Conservation (phyloP, 2,329 filamentous ascomycete species). For the Colletotrichum phormii region DNA sequence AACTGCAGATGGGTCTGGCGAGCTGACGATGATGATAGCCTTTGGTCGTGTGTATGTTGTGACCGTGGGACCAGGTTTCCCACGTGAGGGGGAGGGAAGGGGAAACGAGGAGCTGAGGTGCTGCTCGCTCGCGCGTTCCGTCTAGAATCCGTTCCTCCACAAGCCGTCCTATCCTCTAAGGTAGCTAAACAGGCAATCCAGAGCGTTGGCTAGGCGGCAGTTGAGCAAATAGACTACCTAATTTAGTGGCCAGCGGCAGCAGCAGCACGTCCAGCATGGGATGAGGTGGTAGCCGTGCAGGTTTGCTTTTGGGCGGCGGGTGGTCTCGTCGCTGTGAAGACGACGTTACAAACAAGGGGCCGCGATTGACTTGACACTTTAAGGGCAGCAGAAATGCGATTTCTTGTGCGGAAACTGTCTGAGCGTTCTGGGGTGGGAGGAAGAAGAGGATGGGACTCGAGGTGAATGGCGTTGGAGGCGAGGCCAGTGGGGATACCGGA, state of each 20-base stretch:
- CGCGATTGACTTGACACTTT: conserved; percentile 41
- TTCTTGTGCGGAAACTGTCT: conserved; percentile 31
- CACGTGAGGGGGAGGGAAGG: conserved; percentile 29
- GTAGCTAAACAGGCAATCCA: background rate
- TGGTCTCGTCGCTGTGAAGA: conserved; percentile 20
- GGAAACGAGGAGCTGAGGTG: conserved; percentile 8
- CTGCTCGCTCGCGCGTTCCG: conserved; percentile 9
- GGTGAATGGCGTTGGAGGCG: background rate
- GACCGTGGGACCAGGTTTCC: conserved; percentile 18
- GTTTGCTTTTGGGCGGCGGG: background rate
- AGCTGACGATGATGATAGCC: conserved; percentile 18
- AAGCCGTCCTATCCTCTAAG: background rate
- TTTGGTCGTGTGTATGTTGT: conserved; percentile 22
- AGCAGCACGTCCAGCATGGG: conserved; percentile 15
- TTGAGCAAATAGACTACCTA: conserved; percentile 13
- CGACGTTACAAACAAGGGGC: conserved; percentile 35
- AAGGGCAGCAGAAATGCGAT: conserved; percentile 39
- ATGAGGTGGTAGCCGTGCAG: conserved; percentile 6
- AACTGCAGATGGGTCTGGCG: conserved; percentile 3
- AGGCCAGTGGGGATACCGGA: background rate
- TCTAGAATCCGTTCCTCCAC: conserved; percentile 4
- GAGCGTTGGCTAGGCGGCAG: conserved; percentile 10
- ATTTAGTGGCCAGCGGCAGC: conserved; percentile 16
- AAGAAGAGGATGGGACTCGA: background rate
- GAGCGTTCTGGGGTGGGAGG: conserved; percentile 29